phyloP scores from a whole-genome alignment of 2,329 filamentous ascomycete genomes.

The Immersiporthe knoxdaviesiana region DNA sequence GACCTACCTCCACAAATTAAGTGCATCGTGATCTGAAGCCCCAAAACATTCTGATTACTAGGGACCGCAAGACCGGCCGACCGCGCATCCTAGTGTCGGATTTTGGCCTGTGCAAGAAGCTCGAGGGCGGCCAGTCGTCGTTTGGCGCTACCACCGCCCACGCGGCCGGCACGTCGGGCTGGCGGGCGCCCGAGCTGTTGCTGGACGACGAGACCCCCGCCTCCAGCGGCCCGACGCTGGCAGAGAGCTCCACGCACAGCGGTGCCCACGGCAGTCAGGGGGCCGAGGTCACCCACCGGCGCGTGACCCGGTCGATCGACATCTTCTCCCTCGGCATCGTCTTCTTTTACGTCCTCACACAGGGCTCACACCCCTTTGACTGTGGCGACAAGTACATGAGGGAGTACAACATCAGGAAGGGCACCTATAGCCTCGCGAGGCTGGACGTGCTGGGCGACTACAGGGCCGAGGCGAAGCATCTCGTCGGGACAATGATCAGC shows the following conservation, averaged over 20 bases:
- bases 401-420: conserved; percentile 96
- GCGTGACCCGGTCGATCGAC: conserved; percentile 93
- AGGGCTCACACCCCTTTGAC: conserved; percentile 90
- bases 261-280: conserved; percentile 62
- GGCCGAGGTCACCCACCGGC: conserved; percentile 37
- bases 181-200: conserved; percentile 93
- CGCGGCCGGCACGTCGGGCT: conserved; percentile 90
- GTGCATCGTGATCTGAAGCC: conserved; percentile 95
- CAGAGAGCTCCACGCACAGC: conserved; percentile 62
- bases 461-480: conserved; percentile 81
- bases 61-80: conserved; percentile 64
- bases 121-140: conserved; percentile 92
- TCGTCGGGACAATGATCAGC: conserved; percentile 79
- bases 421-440: conserved; percentile 71
- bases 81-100: conserved; percentile 94
- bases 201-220: conserved; percentile 73
- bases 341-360: conserved; percentile 98
- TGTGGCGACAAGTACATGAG: conserved; percentile 93
- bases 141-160: conserved; percentile 94
- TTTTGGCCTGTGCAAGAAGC: conserved; percentile 95
- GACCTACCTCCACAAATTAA: background rate
- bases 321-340: conserved; percentile 96
- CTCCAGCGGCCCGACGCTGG: conserved; percentile 44
- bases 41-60: conserved; percentile 90
- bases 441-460: conserved; percentile 81